Evolutionary conservation across 2,329 filamentous ascomycete species (phyloP).

Genomic region (Curvularia eragrostidis): DNA sequence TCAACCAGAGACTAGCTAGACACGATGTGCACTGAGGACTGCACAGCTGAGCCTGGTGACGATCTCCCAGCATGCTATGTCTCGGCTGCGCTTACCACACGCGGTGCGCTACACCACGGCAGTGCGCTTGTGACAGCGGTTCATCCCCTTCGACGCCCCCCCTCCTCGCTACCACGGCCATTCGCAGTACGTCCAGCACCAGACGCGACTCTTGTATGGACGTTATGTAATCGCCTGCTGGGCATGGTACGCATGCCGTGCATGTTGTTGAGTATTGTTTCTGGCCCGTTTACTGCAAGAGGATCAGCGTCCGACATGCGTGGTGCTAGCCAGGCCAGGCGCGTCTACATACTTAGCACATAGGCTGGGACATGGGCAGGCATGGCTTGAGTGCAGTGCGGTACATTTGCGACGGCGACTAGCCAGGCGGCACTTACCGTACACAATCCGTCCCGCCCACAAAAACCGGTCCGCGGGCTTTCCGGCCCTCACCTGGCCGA

Average conservation of each 20-base stretch:
- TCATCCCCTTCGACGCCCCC: constrained; percentile 7
- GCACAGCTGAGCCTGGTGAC: constrained; percentile 10
- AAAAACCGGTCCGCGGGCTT: background rate
- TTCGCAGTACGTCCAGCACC: constrained; percentile 3
- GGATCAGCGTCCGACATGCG: constrained; percentile 15
- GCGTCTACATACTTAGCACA: constrained; percentile 9
- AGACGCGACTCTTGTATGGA: background rate
- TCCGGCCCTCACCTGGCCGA: background rate
- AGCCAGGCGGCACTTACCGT: constrained; percentile 15
- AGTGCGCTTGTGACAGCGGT: constrained; percentile 18
- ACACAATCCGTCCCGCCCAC: background rate
- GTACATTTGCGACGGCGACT: constrained; percentile 7
- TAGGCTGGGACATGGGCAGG: constrained; percentile 2
- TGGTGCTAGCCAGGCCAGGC: constrained; percentile 10
- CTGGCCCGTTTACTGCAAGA: constrained; percentile 11
- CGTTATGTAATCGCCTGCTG: background rate
- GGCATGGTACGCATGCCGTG: constrained; percentile 1
- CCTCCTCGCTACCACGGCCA: constrained; percentile 6
- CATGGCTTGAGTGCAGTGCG: constrained; percentile 14
- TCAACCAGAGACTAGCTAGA: background rate
- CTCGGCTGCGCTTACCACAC: constrained; percentile 20
- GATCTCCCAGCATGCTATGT: constrained; percentile 14
- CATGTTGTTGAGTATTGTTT: constrained; percentile 15
- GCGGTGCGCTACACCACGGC: constrained; percentile 11
- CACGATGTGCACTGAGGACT: background rate